Evolutionary conservation across 2,329 filamentous ascomycete genomes (phyloP).

Genomic region (Colletotrichum tropicicola): DNA sequence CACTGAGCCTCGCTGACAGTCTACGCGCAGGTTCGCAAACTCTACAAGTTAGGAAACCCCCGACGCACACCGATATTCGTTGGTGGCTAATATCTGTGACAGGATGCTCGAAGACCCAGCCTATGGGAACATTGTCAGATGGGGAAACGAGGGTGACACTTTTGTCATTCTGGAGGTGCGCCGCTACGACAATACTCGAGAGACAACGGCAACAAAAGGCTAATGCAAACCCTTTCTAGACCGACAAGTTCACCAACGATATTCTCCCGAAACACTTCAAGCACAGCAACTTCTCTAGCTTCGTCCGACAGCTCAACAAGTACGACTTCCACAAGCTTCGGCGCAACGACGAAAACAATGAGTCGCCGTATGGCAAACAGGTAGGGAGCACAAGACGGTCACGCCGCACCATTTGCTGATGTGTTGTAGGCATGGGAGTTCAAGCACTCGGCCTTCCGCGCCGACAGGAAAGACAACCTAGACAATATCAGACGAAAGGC

Average conservation of each 20-base stretch:
- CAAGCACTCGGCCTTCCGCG: conserved; percentile 94
- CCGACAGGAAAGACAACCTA: conserved; percentile 93
- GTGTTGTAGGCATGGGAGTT: conserved; percentile 85
- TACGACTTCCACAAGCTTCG: conserved; percentile 99
- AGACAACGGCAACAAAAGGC: neutral
- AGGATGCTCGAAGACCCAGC: conserved; percentile 97
- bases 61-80: conserved; percentile 1
- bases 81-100: conserved; percentile 42
- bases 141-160: conserved; percentile 93
- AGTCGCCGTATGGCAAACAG: conserved; percentile 83
- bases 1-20: conserved; percentile 37
- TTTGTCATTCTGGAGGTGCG: conserved; percentile 96
- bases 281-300: conserved; percentile 98
- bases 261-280: conserved; percentile 99
- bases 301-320: conserved; percentile 95
- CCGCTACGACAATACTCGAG: neutral
- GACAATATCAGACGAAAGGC: conserved; percentile 98
- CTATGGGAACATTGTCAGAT: conserved; percentile 91
- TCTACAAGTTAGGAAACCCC: conserved; percentile 83
- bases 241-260: conserved; percentile 97
- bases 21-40: conserved; percentile 82
- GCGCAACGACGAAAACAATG: conserved; percentile 85
- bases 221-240: conserved; percentile 60
- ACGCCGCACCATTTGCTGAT: neutral
- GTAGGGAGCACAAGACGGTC: conserved; percentile 54